These are phyloP conservation scores for Neonectria hederae DNA, from an alignment of 2,329 filamentous ascomycete species.

Conservation along the genomic window DNA sequence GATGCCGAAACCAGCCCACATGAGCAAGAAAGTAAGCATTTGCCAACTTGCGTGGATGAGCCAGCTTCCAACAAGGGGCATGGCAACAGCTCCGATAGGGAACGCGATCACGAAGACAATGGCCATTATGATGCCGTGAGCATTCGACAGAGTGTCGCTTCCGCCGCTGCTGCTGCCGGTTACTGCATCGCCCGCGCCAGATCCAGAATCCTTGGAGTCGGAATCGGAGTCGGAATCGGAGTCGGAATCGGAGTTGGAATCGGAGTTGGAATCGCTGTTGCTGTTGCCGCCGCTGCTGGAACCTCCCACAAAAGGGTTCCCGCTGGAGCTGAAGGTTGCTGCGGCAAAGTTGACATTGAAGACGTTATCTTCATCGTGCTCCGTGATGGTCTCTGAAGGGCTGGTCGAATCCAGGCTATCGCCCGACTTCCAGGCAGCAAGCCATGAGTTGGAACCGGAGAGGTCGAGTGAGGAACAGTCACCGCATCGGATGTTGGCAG, in stretches of 20 bases:
- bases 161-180: slow-evolving; percentile 27
- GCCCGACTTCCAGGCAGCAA: slow-evolving; percentile 64
- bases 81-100: slow-evolving; percentile 67
- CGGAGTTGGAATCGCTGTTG: slow-evolving; percentile 3
- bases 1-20: slow-evolving; percentile 69
- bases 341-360: slow-evolving; percentile 61
- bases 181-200: slow-evolving; percentile 22
- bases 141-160: slow-evolving; percentile 46
- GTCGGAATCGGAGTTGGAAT: slow-evolving; percentile 1
- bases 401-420: slow-evolving; percentile 55
- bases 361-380: slow-evolving; percentile 56
- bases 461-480: slow-evolving; percentile 62
- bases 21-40: slow-evolving; percentile 60
- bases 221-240: slow-evolving; percentile 5
- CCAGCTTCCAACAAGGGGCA: slow-evolving; percentile 68
- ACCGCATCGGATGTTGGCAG: slow-evolving; percentile 66
- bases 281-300: slow-evolving; percentile 24
- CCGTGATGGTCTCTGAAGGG: slow-evolving; percentile 50
- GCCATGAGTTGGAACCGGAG: slow-evolving; percentile 57
- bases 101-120: slow-evolving; percentile 67
- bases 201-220: slow-evolving; percentile 1
- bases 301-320: slow-evolving; percentile 59
- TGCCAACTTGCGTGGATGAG: slow-evolving; percentile 67
- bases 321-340: slow-evolving; percentile 57
- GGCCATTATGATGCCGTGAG: slow-evolving; percentile 70